phyloP scores from a whole-genome alignment of 225 moss, liverwort and hornwort genomes.

The Rhytidiadelphus loreus region DNA sequence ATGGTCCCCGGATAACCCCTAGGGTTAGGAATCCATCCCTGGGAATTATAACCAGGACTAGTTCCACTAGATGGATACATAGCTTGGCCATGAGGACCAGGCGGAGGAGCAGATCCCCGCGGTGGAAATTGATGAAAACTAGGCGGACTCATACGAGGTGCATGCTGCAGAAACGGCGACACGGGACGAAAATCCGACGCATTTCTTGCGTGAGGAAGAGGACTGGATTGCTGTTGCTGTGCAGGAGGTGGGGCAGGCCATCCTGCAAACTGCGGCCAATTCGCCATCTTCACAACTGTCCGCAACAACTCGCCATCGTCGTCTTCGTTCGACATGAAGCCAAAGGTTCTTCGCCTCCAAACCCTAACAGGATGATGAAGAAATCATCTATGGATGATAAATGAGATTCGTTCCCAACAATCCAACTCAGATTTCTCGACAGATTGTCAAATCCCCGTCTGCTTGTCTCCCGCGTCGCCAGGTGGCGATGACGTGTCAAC shows the following conservation, averaged over 20 bases:
- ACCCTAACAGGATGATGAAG: not conserved
- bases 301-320: not conserved
- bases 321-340: not conserved
- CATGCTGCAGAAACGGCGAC: slow-evolving; percentile 1
- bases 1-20: not conserved
- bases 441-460: not conserved
- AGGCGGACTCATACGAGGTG: not conserved
- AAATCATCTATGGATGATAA: not conserved
- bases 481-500: slow-evolving; percentile 20
- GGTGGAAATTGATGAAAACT: slow-evolving; percentile 12
- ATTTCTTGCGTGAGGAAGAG: not conserved
- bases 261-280: slow-evolving; percentile 7
- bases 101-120: not conserved
- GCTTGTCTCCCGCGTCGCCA: not conserved
- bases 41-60: slow-evolving; percentile 1
- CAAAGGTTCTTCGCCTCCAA: not conserved
- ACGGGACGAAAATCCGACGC: not conserved
- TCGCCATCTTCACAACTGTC: slow-evolving; percentile 14
- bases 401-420: not conserved
- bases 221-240: not conserved
- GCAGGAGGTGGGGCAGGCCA: not conserved
- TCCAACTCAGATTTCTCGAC: slow-evolving; percentile 9
- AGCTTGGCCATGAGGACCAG: slow-evolving; percentile 1
- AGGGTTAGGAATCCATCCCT: slow-evolving; percentile 12
- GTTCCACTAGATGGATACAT: not conserved